These are phyloP conservation scores for Terfezia claveryi DNA, from an alignment of 495 filamentous ascomycete species.

Conservation along the genomic window DNA sequence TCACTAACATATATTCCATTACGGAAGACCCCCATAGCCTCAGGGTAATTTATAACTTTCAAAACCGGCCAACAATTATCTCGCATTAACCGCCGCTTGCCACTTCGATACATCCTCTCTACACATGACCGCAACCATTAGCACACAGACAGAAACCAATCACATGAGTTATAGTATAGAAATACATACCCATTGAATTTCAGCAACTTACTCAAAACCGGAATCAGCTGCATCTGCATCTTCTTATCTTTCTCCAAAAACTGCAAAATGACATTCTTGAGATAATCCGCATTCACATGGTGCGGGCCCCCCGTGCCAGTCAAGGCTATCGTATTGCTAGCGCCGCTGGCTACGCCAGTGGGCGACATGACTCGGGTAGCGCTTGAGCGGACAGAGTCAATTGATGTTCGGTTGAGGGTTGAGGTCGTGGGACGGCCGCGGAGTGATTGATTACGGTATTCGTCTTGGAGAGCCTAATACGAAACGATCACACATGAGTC, in stretches of 20 bases:
- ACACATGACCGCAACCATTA: neutral
- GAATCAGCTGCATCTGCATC: conserved; percentile 72
- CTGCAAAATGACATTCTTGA: conserved; percentile 88
- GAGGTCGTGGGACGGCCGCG: conserved; percentile 11
- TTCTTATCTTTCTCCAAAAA: conserved; percentile 89
- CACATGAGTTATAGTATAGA: neutral
- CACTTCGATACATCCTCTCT: conserved; percentile 1
- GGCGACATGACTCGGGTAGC: conserved; percentile 23
- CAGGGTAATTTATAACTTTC: too few species aligned
- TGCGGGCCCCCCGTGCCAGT: conserved; percentile 19
- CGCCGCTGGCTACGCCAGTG: conserved; percentile 19
- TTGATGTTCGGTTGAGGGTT: conserved; percentile 23
- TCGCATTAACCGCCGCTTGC: neutral
- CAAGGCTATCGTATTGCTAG: neutral
- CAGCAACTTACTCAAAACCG: conserved; percentile 72
- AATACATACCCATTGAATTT: conserved; percentile 50
- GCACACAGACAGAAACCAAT: neutral
- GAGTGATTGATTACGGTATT: conserved; percentile 16
- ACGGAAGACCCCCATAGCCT: too few species aligned
- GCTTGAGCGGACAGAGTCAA: conserved; percentile 37
- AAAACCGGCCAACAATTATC: neutral
- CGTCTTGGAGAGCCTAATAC: conserved; percentile 13
- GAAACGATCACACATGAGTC: too few species aligned
- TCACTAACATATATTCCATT: too few species aligned
- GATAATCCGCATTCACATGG: conserved; percentile 45